phyloP scores from a whole-genome alignment of 371 early-diverging fungal genomes.

The Lichtheimia ornata region DNA sequence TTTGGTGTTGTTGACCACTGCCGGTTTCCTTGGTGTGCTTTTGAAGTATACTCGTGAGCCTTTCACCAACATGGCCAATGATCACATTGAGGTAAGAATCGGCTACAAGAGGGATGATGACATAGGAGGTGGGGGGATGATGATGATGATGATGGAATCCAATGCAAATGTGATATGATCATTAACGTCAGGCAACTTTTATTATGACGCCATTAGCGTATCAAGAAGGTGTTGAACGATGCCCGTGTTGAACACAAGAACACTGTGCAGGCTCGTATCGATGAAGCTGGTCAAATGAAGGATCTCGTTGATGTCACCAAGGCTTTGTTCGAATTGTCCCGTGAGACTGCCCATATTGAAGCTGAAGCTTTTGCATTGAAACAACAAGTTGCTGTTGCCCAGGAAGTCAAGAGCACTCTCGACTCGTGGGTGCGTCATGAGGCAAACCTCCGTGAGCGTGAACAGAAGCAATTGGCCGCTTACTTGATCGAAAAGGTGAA shows the following conservation, averaged over 20 bases:
- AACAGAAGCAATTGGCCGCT: slow-evolving; percentile 88
- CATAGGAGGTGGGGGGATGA: neutral
- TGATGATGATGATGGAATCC: neutral
- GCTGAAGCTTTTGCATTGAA: slow-evolving; percentile 93
- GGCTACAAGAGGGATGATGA: no score
- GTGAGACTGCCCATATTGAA: slow-evolving; percentile 91
- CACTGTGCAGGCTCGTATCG: slow-evolving; percentile 86
- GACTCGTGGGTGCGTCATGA: slow-evolving; percentile 98
- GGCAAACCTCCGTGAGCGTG: slow-evolving; percentile 87
- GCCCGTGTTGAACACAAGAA: slow-evolving; percentile 93
- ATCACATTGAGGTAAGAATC: slow-evolving; percentile 65
- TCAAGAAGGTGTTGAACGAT: slow-evolving; percentile 77
- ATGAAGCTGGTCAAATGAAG: slow-evolving; percentile 88
- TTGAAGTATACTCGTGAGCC: slow-evolving; percentile 84
- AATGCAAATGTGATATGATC: neutral
- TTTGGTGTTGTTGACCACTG: slow-evolving; percentile 75
- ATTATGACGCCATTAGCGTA: slow-evolving; percentile 46
- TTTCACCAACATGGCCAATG: slow-evolving; percentile 85
- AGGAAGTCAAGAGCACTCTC: slow-evolving; percentile 86
- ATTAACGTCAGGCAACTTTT: neutral
- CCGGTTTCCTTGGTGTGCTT: slow-evolving; percentile 76
- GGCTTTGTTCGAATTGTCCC: slow-evolving; percentile 90
- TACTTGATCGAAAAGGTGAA: slow-evolving; percentile 87
- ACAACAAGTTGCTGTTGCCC: slow-evolving; percentile 83
- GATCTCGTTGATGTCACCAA: slow-evolving; percentile 93